Percentiles rank a stretch among this genome's conserved stretches.
These are phyloP conservation scores for Neofusicoccum parvum DNA, from an alignment of 2,329 filamentous ascomycete species.

Conservation along the genomic window DNA sequence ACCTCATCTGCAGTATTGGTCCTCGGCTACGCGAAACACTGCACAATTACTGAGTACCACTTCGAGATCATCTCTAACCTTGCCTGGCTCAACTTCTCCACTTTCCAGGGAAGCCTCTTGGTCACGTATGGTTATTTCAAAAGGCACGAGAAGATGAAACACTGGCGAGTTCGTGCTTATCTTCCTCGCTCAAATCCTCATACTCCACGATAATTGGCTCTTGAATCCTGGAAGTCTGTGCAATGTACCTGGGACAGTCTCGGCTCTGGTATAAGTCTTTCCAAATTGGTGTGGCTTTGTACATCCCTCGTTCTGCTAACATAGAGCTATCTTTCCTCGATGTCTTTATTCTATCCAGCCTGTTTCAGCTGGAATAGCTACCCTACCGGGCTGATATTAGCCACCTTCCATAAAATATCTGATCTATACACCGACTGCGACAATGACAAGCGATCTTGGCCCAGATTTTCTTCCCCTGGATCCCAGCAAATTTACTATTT, in stretches of 20 bases:
- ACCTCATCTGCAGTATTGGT: slow-evolving; percentile 9
- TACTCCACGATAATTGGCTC: neutral
- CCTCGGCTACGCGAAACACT: slow-evolving; percentile 11
- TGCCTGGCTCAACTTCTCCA: slow-evolving; percentile 14
- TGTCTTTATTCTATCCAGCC: neutral
- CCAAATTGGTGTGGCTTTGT: neutral
- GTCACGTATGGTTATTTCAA: slow-evolving; percentile 1
- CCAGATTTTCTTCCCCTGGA: neutral
- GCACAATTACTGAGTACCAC: slow-evolving; percentile 13
- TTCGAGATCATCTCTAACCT: slow-evolving; percentile 17
- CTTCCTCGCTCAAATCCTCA: slow-evolving; percentile 2
- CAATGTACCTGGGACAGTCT: neutral
- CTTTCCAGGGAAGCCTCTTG: neutral
- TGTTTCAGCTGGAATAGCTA: neutral
- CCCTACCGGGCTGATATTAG: neutral
- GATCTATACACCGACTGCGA: neutral
- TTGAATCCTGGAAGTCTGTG: neutral
- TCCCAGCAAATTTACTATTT: neutral
- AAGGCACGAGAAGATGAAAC: neutral
- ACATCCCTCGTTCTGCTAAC: neutral
- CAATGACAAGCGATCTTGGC: neutral
- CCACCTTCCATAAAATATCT: neutral
- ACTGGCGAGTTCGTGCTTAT: slow-evolving; percentile 2
- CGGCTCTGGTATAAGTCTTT: neutral
- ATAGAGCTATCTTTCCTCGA: neutral